Evolutionary conservation across 108 stramenopile species (phyloP).

Genomic region (Cyclotella distinguenda): DNA sequence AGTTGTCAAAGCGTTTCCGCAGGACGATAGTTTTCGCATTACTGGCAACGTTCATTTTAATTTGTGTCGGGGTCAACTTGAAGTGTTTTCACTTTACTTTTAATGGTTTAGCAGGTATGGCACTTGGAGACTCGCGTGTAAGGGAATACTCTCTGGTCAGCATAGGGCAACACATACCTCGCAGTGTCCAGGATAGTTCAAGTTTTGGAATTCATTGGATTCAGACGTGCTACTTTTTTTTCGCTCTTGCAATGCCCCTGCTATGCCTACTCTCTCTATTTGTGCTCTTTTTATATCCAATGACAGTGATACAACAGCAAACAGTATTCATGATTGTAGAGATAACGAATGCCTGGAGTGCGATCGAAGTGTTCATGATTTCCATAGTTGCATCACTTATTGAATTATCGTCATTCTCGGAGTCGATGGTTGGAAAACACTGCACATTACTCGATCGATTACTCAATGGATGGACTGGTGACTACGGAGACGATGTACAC

Average conservation of each 20-base stretch:
- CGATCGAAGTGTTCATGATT: slow-evolving; percentile 88
- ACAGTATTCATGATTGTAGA: slow-evolving; percentile 71
- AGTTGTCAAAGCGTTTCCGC: slow-evolving; percentile 36
- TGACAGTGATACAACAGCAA: slow-evolving; percentile 60
- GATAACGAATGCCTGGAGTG: slow-evolving; percentile 87
- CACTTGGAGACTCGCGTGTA: slow-evolving; percentile 59
- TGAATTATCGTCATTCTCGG: slow-evolving; percentile 81
- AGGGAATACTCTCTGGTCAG: slow-evolving; percentile 71
- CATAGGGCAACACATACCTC: slow-evolving; percentile 68
- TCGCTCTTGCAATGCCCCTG: slow-evolving; percentile 81
- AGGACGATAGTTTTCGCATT: slow-evolving; percentile 30
- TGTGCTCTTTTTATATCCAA: slow-evolving; percentile 66
- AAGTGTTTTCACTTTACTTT: slow-evolving; percentile 84
- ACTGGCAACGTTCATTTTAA: slow-evolving; percentile 30
- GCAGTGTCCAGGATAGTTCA: slow-evolving; percentile 57
- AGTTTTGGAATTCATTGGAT: slow-evolving; percentile 62
- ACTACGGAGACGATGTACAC: slow-evolving; percentile 47
- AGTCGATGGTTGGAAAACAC: slow-evolving; percentile 80
- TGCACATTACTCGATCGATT: slow-evolving; percentile 71
- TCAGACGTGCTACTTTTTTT: slow-evolving; percentile 81
- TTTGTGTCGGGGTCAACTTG: slow-evolving; percentile 50
- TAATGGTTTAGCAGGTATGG: slow-evolving; percentile 78
- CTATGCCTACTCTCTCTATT: slow-evolving; percentile 59
- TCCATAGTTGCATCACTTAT: slow-evolving; percentile 63
- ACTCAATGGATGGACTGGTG: slow-evolving; percentile 45